phyloP scores from a whole-genome alignment of 805 yeast genomes.

The Yueomyces sinensis region DNA sequence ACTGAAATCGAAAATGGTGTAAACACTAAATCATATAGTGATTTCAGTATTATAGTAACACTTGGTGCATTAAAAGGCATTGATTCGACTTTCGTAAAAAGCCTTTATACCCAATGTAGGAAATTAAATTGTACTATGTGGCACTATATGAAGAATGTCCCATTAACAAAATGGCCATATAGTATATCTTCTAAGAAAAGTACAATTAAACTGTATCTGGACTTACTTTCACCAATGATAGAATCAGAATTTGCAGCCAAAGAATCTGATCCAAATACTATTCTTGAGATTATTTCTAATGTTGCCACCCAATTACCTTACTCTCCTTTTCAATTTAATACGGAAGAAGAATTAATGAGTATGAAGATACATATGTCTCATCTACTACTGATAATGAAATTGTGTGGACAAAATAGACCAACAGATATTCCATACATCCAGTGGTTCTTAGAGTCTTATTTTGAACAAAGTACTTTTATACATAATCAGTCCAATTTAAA shows the following conservation, averaged over 20 bases:
- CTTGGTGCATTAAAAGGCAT: constrained; percentile 15
- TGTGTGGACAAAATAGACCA: constrained; percentile 16
- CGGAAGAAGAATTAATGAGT: constrained; percentile 10
- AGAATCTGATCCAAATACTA: constrained; percentile 22
- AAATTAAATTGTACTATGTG: constrained; percentile 11
- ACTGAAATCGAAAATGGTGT: background rate
- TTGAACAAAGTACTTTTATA: constrained; percentile 11
- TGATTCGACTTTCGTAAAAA: constrained; percentile 13
- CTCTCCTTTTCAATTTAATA: constrained; percentile 7
- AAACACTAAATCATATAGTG: constrained; percentile 9
- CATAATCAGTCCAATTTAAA: constrained; percentile 1
- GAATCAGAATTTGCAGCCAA: constrained; percentile 1
- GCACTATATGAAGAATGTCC: constrained; percentile 10
- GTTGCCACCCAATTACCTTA: constrained; percentile 26
- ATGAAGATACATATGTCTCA: constrained; percentile 22
- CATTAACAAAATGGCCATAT: constrained; percentile 7
- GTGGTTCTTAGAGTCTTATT: constrained; percentile 24
- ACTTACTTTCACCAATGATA: constrained; percentile 9
- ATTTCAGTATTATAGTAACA: constrained; percentile 16
- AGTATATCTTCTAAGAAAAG: constrained; percentile 9
- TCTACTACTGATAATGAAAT: constrained; percentile 25
- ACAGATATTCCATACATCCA: constrained; percentile 12
- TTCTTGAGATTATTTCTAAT: constrained; percentile 24
- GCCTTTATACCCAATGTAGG: constrained; percentile 8
- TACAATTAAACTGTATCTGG: constrained; percentile 18